Evolutionary conservation across 768 basidiomycete genomes (phyloP).

Genomic region (Coprinopsis strossmayeri): DNA sequence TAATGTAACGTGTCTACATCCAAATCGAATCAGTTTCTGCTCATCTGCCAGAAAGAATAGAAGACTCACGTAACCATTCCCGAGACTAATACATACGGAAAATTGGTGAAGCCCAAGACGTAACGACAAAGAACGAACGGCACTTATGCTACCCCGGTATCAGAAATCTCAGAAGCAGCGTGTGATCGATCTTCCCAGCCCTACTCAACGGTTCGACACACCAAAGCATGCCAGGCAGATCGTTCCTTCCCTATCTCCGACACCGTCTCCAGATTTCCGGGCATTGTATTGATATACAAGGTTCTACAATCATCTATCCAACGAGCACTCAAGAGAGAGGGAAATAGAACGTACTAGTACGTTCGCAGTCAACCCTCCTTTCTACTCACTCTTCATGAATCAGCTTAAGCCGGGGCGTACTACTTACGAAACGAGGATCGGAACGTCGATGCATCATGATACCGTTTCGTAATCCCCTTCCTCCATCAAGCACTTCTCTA

Average conservation of each 20-base stretch:
- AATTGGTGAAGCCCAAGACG: not conserved
- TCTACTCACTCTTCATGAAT: constrained; percentile 81
- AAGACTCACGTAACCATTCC: constrained; percentile 79
- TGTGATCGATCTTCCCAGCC: constrained; percentile 71
- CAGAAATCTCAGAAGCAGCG: constrained; percentile 72
- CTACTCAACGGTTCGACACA: constrained; percentile 86
- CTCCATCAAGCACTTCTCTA: constrained; percentile 86
- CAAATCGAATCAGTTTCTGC: not conserved
- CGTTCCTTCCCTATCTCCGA: constrained; percentile 93
- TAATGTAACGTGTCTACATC: constrained; percentile 66
- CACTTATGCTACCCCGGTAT: constrained; percentile 72
- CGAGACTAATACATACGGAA: constrained; percentile 41
- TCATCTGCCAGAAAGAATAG: not conserved
- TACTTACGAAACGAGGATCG: constrained; percentile 85
- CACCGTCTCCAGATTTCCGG: constrained; percentile 80
- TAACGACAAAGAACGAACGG: not conserved
- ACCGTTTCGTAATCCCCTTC: constrained; percentile 40
- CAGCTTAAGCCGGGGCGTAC: constrained; percentile 76
- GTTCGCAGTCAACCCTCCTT: constrained; percentile 88
- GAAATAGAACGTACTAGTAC: constrained; percentile 33
- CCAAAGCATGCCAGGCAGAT: constrained; percentile 86
- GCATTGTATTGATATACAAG: constrained; percentile 90
- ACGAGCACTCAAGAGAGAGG: not conserved
- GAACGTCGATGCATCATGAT: constrained; percentile 24
- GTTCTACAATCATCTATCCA: constrained; percentile 38